Conservation (phyloP, 345 rosid species). For the Lenwebbia sp. region DNA sequence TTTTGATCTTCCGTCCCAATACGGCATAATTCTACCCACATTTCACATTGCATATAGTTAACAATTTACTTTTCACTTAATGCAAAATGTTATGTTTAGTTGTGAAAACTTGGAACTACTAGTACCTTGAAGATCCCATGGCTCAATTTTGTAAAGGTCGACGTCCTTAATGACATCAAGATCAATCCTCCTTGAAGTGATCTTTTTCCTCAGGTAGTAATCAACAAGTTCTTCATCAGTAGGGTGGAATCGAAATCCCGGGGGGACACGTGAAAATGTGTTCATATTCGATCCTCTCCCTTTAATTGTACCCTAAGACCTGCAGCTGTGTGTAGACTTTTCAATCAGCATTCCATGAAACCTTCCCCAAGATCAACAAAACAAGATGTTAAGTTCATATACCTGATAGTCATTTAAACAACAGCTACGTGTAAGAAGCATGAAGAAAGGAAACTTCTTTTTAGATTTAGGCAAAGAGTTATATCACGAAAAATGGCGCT, state of each 20-base stretch:
- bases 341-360: not conserved
- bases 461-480: not conserved
- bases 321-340: not conserved
- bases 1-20: slow-evolving; percentile 76
- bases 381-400: not conserved
- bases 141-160: slow-evolving; percentile 75
- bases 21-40: slow-evolving; percentile 56
- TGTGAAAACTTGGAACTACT: not conserved
- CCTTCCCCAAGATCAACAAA: not conserved
- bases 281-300: slow-evolving; percentile 23
- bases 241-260: slow-evolving; percentile 75
- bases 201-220: slow-evolving; percentile 61
- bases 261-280: slow-evolving; percentile 44
- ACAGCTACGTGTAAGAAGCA: not conserved
- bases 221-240: slow-evolving; percentile 78
- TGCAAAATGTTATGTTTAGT: not conserved
- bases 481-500: not conserved
- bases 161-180: slow-evolving; percentile 70
- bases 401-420: not conserved
- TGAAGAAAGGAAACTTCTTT: not conserved
- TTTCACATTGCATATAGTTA: not conserved
- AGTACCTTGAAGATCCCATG: slow-evolving; percentile 79
- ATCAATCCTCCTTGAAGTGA: slow-evolving; percentile 49
- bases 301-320: not conserved
- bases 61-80: not conserved